Evolutionary conservation across 257 asterid genomes (phyloP), one percentile per base, ranked within the genome.

Genomic region (Anisodus tanguticus): DNA sequence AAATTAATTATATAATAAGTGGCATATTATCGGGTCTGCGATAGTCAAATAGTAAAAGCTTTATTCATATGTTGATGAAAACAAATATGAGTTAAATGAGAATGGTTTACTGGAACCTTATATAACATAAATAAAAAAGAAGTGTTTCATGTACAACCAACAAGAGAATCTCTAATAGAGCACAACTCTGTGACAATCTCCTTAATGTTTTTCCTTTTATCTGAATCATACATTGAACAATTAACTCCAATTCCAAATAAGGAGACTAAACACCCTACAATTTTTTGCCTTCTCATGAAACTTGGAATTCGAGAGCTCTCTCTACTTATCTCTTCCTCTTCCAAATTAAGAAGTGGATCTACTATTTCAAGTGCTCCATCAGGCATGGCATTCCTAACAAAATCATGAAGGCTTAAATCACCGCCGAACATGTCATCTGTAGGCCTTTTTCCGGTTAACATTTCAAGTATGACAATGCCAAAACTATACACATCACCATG

Each of bases 381-480:
- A 41, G 45, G 45, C 45, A 41, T 41, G 45, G 45, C 45, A 41
- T 39, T 78, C 11, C 59, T 31, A 9, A 86, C 89, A 37, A 82
- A 84, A 31, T 60, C 58, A 15, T 84, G 81, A 55, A 88, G 85
- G 59, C 9, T 66, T 57, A 77, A 41, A 16, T 63, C 12, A 0
- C 31, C 69, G 2, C 59, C 31, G 57, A 83, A 64, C 10, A 63
- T 80, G 16, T 82, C 87, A 62, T 84, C 22, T 0, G 89, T 87
- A 12, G 90, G 88, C 15, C 88, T 84, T 79, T 6, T 82, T 1
- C 64, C 72, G 0, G 85, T 84, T 37, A 89, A 85, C 57, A 89
- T 87, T 74, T 89, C 91, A 37, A 87, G 53, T 6, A 89, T 17
- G 13, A 85, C 26, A 66, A 87, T 87, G 8, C 90, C 89, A 51